These are phyloP conservation scores for Ustulina deusta DNA, from an alignment of 2,329 filamentous ascomycete genomes.

Conservation along the genomic window DNA sequence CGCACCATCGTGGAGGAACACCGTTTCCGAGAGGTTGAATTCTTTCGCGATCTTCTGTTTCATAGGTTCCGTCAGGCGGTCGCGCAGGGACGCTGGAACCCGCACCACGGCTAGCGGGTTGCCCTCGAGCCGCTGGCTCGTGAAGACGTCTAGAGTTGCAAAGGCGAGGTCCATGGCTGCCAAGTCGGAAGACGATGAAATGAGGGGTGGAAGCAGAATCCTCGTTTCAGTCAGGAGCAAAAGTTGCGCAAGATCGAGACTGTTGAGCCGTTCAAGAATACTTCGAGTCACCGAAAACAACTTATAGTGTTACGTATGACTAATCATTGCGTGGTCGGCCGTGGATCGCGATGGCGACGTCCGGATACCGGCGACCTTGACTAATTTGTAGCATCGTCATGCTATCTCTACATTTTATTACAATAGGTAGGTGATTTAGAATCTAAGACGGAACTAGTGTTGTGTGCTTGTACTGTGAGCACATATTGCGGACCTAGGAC, in stretches of 20 bases:
- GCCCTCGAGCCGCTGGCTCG: slow-evolving; percentile 62
- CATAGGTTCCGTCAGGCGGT: slow-evolving; percentile 59
- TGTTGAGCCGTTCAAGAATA: slow-evolving; percentile 1
- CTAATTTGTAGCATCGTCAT: slow-evolving; percentile 11
- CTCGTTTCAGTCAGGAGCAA: neutral
- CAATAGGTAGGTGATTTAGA: neutral
- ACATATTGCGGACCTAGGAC: neutral
- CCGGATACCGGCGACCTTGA: slow-evolving; percentile 27
- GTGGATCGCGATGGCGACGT: slow-evolving; percentile 6
- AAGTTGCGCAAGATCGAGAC: neutral
- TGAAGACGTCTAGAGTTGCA: slow-evolving; percentile 70
- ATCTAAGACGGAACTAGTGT: neutral
- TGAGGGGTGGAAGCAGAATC: too few relatives aligned
- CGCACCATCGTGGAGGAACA: slow-evolving; percentile 66
- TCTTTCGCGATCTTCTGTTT: slow-evolving; percentile 71
- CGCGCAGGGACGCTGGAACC: slow-evolving; percentile 57
- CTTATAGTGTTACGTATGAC: slow-evolving; percentile 22
- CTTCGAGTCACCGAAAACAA: neutral
- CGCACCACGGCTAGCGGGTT: slow-evolving; percentile 72
- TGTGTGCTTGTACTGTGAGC: neutral
- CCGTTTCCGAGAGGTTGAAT: slow-evolving; percentile 74
- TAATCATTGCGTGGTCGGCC: slow-evolving; percentile 28
- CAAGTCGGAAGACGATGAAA: neutral
- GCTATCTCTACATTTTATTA: neutral
- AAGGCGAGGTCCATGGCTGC: slow-evolving; percentile 56